A percentile compares a stretch with the other conserved stretches of the same genome.
phyloP scores from a whole-genome alignment of 2,329 filamentous ascomycete genomes.

The Dactylellina drechsleri region DNA sequence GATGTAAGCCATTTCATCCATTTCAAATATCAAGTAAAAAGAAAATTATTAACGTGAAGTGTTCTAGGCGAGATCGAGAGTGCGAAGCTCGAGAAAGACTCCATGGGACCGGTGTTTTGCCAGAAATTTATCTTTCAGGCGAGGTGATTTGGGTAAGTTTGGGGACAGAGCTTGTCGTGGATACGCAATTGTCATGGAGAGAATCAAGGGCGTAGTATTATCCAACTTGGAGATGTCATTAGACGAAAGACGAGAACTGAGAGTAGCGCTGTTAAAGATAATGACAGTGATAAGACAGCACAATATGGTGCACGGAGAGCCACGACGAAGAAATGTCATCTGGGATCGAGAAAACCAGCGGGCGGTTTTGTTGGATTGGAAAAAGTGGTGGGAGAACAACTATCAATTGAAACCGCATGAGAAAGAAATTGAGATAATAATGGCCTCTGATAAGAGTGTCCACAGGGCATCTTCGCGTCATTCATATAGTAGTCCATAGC shows the following conservation, averaged over 20 bases:
- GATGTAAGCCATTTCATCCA: slow-evolving; percentile 10
- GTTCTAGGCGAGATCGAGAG: slow-evolving; percentile 38
- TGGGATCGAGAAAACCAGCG: slow-evolving; percentile 27
- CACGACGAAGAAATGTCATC: slow-evolving; percentile 28
- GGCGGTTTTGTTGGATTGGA: slow-evolving; percentile 32
- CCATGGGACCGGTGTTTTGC: slow-evolving; percentile 14
- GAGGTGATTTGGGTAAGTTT: slow-evolving; percentile 33
- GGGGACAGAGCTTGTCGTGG: slow-evolving; percentile 30
- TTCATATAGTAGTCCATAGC: neutral
- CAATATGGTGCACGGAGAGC: slow-evolving; percentile 42
- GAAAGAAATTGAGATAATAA: slow-evolving; percentile 35
- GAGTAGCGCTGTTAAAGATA: slow-evolving; percentile 23
- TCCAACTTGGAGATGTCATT: slow-evolving; percentile 25
- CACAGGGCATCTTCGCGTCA: slow-evolving; percentile 18
- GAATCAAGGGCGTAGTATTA: slow-evolving; percentile 19
- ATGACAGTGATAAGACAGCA: slow-evolving; percentile 30
- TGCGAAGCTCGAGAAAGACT: slow-evolving; percentile 38
- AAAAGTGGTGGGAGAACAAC: slow-evolving; percentile 47
- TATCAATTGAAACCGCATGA: slow-evolving; percentile 35
- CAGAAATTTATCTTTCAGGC: slow-evolving; percentile 27
- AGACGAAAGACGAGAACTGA: slow-evolving; percentile 18
- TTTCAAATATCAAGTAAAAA: neutral
- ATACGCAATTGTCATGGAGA: slow-evolving; percentile 41
- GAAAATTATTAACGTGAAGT: neutral
- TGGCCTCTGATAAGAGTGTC: slow-evolving; percentile 20